Base-by-base conservation (phyloP, 1,284 basidiomycete genomes). In the Puccinia polysora region DNA sequence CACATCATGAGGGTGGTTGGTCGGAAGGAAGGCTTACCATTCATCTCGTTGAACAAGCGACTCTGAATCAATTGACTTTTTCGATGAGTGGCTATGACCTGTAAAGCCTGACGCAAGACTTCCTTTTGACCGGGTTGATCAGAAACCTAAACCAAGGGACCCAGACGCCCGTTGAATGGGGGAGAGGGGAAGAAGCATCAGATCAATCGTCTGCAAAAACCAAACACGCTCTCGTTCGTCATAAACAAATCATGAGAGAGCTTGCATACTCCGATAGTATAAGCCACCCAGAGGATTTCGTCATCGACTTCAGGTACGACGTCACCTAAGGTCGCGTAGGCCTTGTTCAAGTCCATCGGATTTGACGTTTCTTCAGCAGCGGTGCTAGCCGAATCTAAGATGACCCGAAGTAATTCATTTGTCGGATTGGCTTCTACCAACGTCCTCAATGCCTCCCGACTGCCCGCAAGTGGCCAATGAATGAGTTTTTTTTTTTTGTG, bases 81-180 rank as follows among this genome's bases (percentile, higher is more conserved):
- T 34, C 68, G 40, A n/a, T 60, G 58, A 18, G 30, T 49, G 30
- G 58, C 58, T 38, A 70, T 70, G 1, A 52, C 49, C 28, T 60
- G 43, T n/a, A 70, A 32, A 8, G 68, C 68, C 43, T 62, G 38
- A 12, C 58, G 14, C 28, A 70, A 43, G n/a, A 60, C n/a, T 10
- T 60, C 56, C 52, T 62, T 62, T 60, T 70, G 68, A 8, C 68
- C 68, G 15, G 68, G 58, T 20, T 70, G 68, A 52, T 70, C 68
- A 28, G 43, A 20, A 60, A 60, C 34, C 68, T 70, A 20, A 68
- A 36, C 1, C 7, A 60, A 34, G 34, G 3, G n/a, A 6, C 7
- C n/a, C 34, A 55, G 25, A 50, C 20, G 25, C n/a, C n/a, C n/a
- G n/a, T n/a, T n/a, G n/a, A n/a, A n/a, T n/a, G n/a, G n/a, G n/a